Percentiles rank a stretch among this genome's conserved stretches.
These are phyloP conservation scores for Coemansia sp. DNA, from an alignment of 192 early-diverging fungal species.

Conservation along the genomic window DNA sequence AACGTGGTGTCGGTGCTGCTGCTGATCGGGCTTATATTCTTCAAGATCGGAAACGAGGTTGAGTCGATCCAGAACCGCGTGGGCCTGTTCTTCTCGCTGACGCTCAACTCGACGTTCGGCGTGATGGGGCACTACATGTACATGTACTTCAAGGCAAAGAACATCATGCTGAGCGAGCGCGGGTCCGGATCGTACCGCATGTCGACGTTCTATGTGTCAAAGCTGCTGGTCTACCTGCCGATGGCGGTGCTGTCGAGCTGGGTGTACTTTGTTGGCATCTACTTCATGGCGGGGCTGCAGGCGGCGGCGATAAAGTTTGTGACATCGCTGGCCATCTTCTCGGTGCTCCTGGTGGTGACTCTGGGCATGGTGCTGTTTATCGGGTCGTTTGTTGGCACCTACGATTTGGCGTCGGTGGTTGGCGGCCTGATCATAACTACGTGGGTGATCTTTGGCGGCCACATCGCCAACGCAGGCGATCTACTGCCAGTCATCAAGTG, in stretches of 20 bases:
- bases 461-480: constrained; percentile 51
- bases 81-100: constrained; percentile 53
- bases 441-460: constrained; percentile 54
- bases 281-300: constrained; percentile 55
- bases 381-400: constrained; percentile 43
- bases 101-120: constrained; percentile 60
- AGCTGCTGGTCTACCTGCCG: constrained; percentile 57
- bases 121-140: constrained; percentile 60
- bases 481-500: constrained; percentile 49
- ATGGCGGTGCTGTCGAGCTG: constrained; percentile 49
- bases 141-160: constrained; percentile 54
- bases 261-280: constrained; percentile 50
- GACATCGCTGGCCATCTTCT: constrained; percentile 41
- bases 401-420: constrained; percentile 48
- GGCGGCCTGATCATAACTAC: constrained; percentile 41
- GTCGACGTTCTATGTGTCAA: constrained; percentile 62
- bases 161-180: constrained; percentile 64
- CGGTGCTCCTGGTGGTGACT: constrained; percentile 42
- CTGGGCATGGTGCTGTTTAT: constrained; percentile 46
- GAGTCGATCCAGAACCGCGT: constrained; percentile 57
- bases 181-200: constrained; percentile 65
- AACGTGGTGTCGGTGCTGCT: constrained; percentile 52
- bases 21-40: constrained; percentile 59
- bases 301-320: constrained; percentile 22
- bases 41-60: constrained; percentile 49